Conservation (phyloP, 164 flowering plant genomes). For the Vitis labrusca region DNA sequence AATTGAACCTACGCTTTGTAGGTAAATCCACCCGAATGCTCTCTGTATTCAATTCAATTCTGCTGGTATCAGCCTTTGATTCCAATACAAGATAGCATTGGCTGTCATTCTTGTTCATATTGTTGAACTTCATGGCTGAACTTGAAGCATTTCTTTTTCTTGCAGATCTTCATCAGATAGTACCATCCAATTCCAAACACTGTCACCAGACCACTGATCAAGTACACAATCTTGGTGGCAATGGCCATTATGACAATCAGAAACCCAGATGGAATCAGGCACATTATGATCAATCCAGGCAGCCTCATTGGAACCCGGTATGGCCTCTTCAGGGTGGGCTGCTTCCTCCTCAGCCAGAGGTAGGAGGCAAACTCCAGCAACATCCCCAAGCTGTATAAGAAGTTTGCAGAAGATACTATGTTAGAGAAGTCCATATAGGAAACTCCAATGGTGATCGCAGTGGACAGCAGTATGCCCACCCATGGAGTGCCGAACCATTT, state of each 20-base stretch:
- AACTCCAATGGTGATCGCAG: conserved; percentile 38
- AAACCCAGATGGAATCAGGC: conserved; percentile 54
- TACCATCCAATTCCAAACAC: conserved; percentile 45
- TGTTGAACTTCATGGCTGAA: conserved; percentile 11
- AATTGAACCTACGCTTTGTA: too few relatives aligned
- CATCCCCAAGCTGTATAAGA: conserved; percentile 66
- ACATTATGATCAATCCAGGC: conserved; percentile 41
- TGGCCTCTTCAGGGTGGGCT: conserved; percentile 44
- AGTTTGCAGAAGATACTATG: conserved; percentile 51
- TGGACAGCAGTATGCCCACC: conserved; percentile 53
- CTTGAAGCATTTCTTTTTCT: conserved; percentile 32
- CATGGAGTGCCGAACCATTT: conserved; percentile 60
- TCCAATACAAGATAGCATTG: too few relatives aligned
- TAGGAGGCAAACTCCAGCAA: conserved; percentile 56
- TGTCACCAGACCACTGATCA: conserved; percentile 54
- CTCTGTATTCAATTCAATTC: too few relatives aligned
- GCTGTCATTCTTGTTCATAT: too few relatives aligned
- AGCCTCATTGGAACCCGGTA: conserved; percentile 41
- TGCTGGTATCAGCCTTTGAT: too few relatives aligned
- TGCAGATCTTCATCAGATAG: conserved; percentile 41
- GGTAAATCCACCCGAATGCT: too few relatives aligned
- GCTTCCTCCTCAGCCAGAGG: conserved; percentile 50
- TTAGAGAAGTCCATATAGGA: conserved; percentile 43
- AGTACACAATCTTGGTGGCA: conserved; percentile 36
- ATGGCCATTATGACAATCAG: conserved; percentile 39